Evolutionary conservation across 2,329 filamentous ascomycete species (phyloP), one percentile per base, ranked within the genome.

Genomic region (Botrytis fabae): DNA sequence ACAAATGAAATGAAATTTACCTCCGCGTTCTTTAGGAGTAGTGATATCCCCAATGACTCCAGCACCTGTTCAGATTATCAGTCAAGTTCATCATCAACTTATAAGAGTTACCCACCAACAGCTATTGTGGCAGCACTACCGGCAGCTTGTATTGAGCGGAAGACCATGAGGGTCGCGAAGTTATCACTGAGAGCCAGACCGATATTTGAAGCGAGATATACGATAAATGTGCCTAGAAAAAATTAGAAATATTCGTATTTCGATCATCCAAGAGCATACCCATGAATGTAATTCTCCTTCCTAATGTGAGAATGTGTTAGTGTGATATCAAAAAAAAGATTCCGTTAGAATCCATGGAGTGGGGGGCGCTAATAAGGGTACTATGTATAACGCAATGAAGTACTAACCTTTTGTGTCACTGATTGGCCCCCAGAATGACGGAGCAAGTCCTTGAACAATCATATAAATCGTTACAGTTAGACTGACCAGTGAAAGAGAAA

Each of bases 381-480:
- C 22, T 51, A n/a, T 66, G 48, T 16, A 42, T 28, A 46, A 66
- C 25, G 32, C 28, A 10, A 48, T 28, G 28, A 61, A 46, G 20
- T 38, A 25, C 57, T 70, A 48, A 35, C 72, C 69, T 38, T 61
- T 60, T 51, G 61, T 46, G 28, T 73, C 72, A 20, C 85, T 85
- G 14, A 88, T 79, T 0, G 85, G 82, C 12, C 83, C 84, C 83
- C 84, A 87, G 69, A 87, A 69, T 44, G 65, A 69, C 80, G 25
- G 75, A 80, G 85, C 83, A 25, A 87, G 78, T 9, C 84, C 86
- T 78, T 88, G 86, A 6, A 86, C 80, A 68, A 87, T 81, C 78
- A 86, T 84, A 75, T 87, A 88, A 2, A 82, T 79, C 0, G 84
- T 85, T 16, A 85, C 81, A 8, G 83, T 85, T 18, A 85, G 77